Percentiles rank a stretch among this genome's conserved stretches.
Evolutionary conservation across 208 protist species (phyloP).

Genomic region (Entamoeba dispar): DNA sequence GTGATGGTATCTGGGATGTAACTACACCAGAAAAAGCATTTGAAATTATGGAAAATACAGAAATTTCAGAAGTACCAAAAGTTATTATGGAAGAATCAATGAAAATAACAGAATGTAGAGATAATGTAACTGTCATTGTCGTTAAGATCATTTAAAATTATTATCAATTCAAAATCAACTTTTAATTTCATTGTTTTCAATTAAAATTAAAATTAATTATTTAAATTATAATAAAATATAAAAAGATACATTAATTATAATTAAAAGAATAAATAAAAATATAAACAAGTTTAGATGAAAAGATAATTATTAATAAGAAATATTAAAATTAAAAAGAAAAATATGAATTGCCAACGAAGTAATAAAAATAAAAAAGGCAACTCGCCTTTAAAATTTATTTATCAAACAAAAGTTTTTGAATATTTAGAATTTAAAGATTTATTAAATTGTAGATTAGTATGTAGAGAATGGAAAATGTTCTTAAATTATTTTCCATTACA

Average conservation of each 20-base stretch:
- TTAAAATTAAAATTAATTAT: no score
- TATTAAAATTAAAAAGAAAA: no score
- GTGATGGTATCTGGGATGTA: not conserved
- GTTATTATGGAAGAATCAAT: not conserved
- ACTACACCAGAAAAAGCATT: not conserved
- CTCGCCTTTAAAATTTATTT: not conserved
- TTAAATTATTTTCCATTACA: not conserved
- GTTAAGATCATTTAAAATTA: not conserved
- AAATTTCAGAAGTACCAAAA: not conserved
- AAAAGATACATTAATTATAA: no score
- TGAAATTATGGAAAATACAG: not conserved
- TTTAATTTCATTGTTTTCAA: no score
- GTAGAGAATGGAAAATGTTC: not conserved
- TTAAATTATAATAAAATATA: no score
- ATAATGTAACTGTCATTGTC: not conserved
- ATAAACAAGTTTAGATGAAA: no score
- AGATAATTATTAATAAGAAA: no score
- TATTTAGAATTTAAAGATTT: not conserved
- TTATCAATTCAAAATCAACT: no score
- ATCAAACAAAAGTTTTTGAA: not conserved
- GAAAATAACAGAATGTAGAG: not conserved
- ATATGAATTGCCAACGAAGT: not conserved
- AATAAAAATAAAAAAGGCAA: not conserved
- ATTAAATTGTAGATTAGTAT: not conserved
- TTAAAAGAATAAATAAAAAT: no score